phyloP scores from a whole-genome alignment of 2,329 filamentous ascomycete genomes.

The Cytospora leucostoma region DNA sequence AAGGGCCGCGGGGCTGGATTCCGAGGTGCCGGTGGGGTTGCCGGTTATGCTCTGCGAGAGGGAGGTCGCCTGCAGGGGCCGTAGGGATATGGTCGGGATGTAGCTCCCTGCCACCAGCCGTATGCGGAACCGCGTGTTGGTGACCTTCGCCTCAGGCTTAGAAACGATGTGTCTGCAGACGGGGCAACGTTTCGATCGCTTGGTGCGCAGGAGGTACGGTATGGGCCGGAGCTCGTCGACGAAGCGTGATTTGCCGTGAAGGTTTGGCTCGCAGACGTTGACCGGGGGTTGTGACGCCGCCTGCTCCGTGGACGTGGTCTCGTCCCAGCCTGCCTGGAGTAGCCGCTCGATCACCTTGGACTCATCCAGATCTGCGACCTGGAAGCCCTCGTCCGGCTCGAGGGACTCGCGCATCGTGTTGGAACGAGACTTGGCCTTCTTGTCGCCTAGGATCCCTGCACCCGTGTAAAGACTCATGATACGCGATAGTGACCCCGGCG shows the following conservation, averaged over 20 bases:
- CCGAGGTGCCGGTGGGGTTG: constrained; percentile 21
- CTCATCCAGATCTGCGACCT: constrained; percentile 63
- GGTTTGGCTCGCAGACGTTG: constrained; percentile 46
- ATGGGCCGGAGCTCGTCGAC: constrained; percentile 76
- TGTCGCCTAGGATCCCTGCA: constrained; percentile 56
- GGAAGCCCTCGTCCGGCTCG: constrained; percentile 70
- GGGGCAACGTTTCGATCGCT: constrained; percentile 90
- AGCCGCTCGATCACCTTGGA: constrained; percentile 61
- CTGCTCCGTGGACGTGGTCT: constrained; percentile 56
- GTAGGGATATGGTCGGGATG: constrained; percentile 79
- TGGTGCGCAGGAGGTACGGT: constrained; percentile 81
- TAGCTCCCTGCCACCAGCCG: constrained; percentile 85
- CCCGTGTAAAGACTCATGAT: constrained; percentile 91
- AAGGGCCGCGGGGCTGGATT: constrained; percentile 32
- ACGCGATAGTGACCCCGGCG: constrained; percentile 78
- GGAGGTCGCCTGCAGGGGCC: constrained; percentile 50
- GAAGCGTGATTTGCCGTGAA: constrained; percentile 57
- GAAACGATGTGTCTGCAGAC: constrained; percentile 92
- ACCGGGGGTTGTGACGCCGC: constrained; percentile 45
- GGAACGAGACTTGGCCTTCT: constrained; percentile 67
- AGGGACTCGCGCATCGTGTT: constrained; percentile 80
- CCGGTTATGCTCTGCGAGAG: constrained; percentile 29
- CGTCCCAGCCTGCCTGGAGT: constrained; percentile 61
- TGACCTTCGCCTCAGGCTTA: constrained; percentile 89
- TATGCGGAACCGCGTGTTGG: constrained; percentile 88